phyloP scores from a whole-genome alignment of 768 basidiomycete species.

The Lactifluus volemus region DNA sequence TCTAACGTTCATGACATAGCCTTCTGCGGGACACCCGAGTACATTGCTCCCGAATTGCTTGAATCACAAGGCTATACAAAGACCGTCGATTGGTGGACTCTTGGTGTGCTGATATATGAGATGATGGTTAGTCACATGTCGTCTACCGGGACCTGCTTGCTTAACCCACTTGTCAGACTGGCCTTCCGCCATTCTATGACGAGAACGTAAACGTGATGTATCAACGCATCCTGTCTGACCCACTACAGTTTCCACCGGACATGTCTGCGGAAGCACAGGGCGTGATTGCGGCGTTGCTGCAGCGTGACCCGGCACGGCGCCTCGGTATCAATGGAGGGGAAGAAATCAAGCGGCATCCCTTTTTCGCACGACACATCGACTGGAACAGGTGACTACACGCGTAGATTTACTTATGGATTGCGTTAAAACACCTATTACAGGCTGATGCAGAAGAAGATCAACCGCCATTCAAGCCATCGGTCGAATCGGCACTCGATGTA shows the following conservation, averaged over 20 bases:
- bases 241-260: slow-evolving; percentile 84
- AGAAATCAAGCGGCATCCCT: slow-evolving; percentile 92
- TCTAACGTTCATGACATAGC: slow-evolving; percentile 16
- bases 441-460: slow-evolving; percentile 92
- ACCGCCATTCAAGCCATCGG: slow-evolving; percentile 95
- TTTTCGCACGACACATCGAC: slow-evolving; percentile 91
- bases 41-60: slow-evolving; percentile 94
- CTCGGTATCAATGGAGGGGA: slow-evolving; percentile 92
- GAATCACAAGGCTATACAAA: slow-evolving; percentile 97
- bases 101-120: slow-evolving; percentile 93
- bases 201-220: slow-evolving; percentile 99
- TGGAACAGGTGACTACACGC: slow-evolving; percentile 58
- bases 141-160: slow-evolving; percentile 5
- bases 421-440: slow-evolving; percentile 26
- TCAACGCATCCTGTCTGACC: slow-evolving; percentile 89
- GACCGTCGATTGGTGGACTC: slow-evolving; percentile 99
- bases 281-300: slow-evolving; percentile 80
- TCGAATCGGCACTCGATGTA: slow-evolving; percentile 91
- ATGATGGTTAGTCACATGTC: slow-evolving; percentile 61
- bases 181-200: slow-evolving; percentile 96
- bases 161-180: slow-evolving; percentile 48
- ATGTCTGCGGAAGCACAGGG: slow-evolving; percentile 82
- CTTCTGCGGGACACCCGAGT: slow-evolving; percentile 98
- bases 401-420: neutral
- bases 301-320: slow-evolving; percentile 78